Conservation (phyloP, 2,329 filamentous ascomycete species). For the Malbranchea cinnamomea region DNA sequence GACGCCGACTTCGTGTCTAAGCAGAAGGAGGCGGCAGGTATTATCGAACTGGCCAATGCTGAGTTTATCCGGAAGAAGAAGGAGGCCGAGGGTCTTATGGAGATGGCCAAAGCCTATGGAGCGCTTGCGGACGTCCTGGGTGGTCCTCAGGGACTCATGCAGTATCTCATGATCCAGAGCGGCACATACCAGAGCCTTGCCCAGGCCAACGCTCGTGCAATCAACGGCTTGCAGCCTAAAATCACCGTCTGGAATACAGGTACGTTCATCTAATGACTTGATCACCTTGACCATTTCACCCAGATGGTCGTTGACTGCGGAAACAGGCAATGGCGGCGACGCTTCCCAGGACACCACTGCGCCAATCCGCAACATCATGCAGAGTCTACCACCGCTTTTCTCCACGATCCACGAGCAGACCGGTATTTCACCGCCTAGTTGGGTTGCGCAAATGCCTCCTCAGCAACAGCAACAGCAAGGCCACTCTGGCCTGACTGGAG, state of each 20-base stretch:
- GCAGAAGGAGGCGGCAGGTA: slow-evolving; percentile 61
- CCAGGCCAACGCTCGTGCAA: slow-evolving; percentile 59
- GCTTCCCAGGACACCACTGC: slow-evolving; percentile 39
- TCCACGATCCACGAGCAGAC: slow-evolving; percentile 81
- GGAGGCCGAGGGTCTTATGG: slow-evolving; percentile 60
- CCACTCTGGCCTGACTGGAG: too few species aligned
- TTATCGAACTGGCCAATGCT: slow-evolving; percentile 58
- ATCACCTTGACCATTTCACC: slow-evolving; percentile 2
- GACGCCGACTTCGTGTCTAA: slow-evolving; percentile 44
- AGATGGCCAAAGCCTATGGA: slow-evolving; percentile 69
- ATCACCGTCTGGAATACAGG: slow-evolving; percentile 85
- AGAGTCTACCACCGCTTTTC: slow-evolving; percentile 68
- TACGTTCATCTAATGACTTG: slow-evolving; percentile 5
- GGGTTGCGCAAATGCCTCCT: slow-evolving; percentile 44
- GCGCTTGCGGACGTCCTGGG: slow-evolving; percentile 59
- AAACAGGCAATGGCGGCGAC: slow-evolving; percentile 15
- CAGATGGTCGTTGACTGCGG: slow-evolving; percentile 5
- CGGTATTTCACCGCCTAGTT: slow-evolving; percentile 63
- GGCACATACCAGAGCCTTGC: slow-evolving; percentile 65
- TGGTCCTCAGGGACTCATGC: slow-evolving; percentile 61
- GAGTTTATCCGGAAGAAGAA: slow-evolving; percentile 46
- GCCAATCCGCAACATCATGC: slow-evolving; percentile 67
- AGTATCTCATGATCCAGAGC: slow-evolving; percentile 79
- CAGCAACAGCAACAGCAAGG: too few species aligned
- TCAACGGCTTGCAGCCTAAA: slow-evolving; percentile 70